Evolutionary conservation across 129 eudicot genomes (phyloP), one percentile per base, ranked within the genome.

Genomic region (Lactuca sativa): DNA sequence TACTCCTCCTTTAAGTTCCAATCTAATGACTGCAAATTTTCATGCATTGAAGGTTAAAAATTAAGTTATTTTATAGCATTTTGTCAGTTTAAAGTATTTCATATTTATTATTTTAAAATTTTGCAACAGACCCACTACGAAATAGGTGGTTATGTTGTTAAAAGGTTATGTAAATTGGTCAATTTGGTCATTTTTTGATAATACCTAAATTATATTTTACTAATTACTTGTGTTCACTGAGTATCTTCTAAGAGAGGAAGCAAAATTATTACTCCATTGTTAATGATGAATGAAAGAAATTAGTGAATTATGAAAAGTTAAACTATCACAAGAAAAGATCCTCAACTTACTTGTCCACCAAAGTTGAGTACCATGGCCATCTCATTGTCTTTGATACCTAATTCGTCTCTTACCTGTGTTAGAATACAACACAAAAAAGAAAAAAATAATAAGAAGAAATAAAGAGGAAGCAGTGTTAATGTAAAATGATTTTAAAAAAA

Each of bases 301-400:
- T 4, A 36, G 38, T 36, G 38, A 36, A 36, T 36, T 36, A 36
- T 36, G 38, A 36, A 36, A 25, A 25, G 30, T 25, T 2, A 36
- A 36, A 36, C 38, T 6, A 4, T 36, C 5, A 36, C 38, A 6
- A 36, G 6, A 36, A 36, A 44, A 8, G 51, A 40, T 13, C 33
- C 18, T 59, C 40, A 73, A 59, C 85, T 70, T 79, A 93, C 99
- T 85, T 93, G 97, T 69, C 99, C 99, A 44, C 99, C 99, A 83
- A 93, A 93, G 72, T 93, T 93, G 52, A 93, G 90, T 74, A 93
- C 87, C 59, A 93, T 90, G 30, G 87, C 61, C 77, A 87, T 93
- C 78, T 80, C 88, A 80, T 93, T 97, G 44, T 87, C 95, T 33
- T 62, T 74, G 80, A 90, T 78, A 40, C 97, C 95, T 84, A 90